A percentile compares a stretch with the other conserved stretches of the same genome.
Evolutionary conservation across 306 rosid genomes (phyloP).

Genomic region (Fragaria iinumae): DNA sequence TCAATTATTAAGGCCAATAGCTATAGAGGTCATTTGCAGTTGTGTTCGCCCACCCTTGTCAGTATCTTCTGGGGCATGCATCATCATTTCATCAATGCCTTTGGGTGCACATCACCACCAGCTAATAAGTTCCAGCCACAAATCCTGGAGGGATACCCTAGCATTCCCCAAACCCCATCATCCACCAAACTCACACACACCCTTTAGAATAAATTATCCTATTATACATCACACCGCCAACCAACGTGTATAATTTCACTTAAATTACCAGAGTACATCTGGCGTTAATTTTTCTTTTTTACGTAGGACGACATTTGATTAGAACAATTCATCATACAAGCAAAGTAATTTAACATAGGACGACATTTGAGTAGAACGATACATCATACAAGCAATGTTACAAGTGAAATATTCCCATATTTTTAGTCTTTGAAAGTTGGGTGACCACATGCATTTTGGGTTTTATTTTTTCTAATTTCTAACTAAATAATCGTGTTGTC

Average conservation of each 20-base stretch:
- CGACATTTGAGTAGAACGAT: background rate
- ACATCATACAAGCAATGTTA: background rate
- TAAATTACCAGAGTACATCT: background rate
- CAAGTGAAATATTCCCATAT: background rate
- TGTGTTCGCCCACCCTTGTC: constrained; percentile 5
- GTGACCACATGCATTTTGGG: background rate
- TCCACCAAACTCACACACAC: background rate
- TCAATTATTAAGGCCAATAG: constrained; percentile 8
- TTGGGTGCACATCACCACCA: background rate
- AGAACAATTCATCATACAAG: background rate
- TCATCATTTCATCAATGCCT: constrained; percentile 3
- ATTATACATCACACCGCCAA: background rate
- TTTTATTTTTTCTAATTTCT: background rate
- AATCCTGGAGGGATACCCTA: constrained; percentile 4
- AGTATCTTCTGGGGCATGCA: constrained; percentile 9
- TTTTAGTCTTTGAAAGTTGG: background rate
- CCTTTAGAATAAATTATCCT: background rate
- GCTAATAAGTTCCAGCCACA: constrained; percentile 13
- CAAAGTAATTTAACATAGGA: too few species aligned
- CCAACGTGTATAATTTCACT: background rate
- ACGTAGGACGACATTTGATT: background rate
- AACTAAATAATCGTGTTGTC: background rate
- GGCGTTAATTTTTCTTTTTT: background rate
- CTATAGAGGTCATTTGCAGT: background rate
- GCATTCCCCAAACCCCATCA: constrained; percentile 1